phyloP scores from a whole-genome alignment of 805 yeast genomes.

The Saturnispora kantuleensis region DNA sequence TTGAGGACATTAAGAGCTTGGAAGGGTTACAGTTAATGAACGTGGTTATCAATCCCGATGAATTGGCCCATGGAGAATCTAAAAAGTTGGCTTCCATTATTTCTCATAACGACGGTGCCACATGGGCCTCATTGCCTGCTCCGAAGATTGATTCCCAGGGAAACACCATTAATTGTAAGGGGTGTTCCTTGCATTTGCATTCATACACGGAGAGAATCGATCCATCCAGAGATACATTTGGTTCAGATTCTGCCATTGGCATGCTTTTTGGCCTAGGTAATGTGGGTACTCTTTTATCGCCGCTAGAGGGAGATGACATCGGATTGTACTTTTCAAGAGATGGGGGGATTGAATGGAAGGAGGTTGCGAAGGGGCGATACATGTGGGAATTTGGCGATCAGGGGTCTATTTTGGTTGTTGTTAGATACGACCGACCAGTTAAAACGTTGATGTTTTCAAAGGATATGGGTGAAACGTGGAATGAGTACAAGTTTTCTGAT shows the following conservation, averaged over 20 bases:
- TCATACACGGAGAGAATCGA: slow-evolving; percentile 86
- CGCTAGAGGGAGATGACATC: slow-evolving; percentile 32
- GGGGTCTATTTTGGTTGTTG: slow-evolving; percentile 76
- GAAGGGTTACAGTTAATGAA: slow-evolving; percentile 82
- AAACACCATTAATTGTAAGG: slow-evolving; percentile 38
- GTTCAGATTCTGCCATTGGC: slow-evolving; percentile 86
- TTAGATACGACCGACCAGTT: slow-evolving; percentile 47
- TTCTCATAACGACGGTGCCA: slow-evolving; percentile 85
- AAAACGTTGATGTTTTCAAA: slow-evolving; percentile 53
- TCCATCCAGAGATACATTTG: slow-evolving; percentile 63
- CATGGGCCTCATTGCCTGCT: slow-evolving; percentile 66
- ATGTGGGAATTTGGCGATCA: slow-evolving; percentile 98
- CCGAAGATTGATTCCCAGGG: slow-evolving; percentile 60
- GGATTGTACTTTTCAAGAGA: slow-evolving; percentile 76
- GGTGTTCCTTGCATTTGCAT: slow-evolving; percentile 77
- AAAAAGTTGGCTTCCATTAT: slow-evolving; percentile 64
- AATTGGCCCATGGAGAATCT: slow-evolving; percentile 24
- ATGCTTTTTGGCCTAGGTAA: slow-evolving; percentile 88
- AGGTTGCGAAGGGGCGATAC: slow-evolving; percentile 58
- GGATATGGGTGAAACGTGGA: slow-evolving; percentile 78
- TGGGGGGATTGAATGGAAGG: slow-evolving; percentile 86
- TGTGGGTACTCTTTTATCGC: slow-evolving; percentile 55
- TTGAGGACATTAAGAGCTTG: slow-evolving; percentile 68
- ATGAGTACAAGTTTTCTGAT: slow-evolving; percentile 50
- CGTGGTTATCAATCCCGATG: slow-evolving; percentile 47